Evolutionary conservation across 2,329 filamentous ascomycete genomes (phyloP).

Genomic region (Immersiporthe knoxdaviesiana): DNA sequence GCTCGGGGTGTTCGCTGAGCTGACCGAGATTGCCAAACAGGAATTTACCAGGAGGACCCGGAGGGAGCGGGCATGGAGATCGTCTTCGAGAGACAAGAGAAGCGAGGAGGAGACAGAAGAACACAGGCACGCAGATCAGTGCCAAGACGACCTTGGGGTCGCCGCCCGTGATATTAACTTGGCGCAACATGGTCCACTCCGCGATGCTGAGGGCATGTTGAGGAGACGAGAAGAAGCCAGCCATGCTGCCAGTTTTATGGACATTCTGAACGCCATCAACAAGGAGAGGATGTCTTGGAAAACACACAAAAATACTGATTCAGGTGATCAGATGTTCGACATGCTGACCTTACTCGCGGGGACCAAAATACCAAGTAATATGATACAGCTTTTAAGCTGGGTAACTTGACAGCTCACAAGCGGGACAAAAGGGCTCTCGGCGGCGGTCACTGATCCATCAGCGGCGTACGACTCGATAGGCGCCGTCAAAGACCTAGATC

Average conservation of each 20-base stretch:
- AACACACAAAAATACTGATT: slow-evolving; percentile 23
- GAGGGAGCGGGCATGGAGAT: slow-evolving; percentile 34
- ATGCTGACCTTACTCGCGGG: slow-evolving; percentile 29
- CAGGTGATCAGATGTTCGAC: slow-evolving; percentile 22
- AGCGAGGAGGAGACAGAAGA: background rate
- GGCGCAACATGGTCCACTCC: slow-evolving; percentile 21
- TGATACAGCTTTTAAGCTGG: slow-evolving; percentile 25
- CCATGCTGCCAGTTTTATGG: slow-evolving; percentile 10
- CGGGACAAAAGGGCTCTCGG: slow-evolving; percentile 15
- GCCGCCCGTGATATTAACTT: slow-evolving; percentile 13
- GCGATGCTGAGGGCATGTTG: slow-evolving; percentile 10
- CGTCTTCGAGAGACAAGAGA: slow-evolving; percentile 11
- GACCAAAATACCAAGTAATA: slow-evolving; percentile 17
- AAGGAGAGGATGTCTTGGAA: slow-evolving; percentile 11
- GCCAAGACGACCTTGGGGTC: slow-evolving; percentile 15
- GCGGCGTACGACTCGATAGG: slow-evolving; percentile 22
- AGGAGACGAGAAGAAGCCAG: slow-evolving; percentile 10
- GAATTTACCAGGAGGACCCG: slow-evolving; percentile 37
- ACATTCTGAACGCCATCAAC: slow-evolving; percentile 15
- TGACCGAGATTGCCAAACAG: slow-evolving; percentile 38
- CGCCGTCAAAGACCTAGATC: slow-evolving; percentile 24
- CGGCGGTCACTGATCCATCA: slow-evolving; percentile 18
- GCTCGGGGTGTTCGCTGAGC: slow-evolving; percentile 39
- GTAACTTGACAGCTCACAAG: slow-evolving; percentile 28
- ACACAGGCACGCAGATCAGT: background rate